A percentile compares a stretch with the other conserved stretches of the same genome.
Evolutionary conservation across 2,329 filamentous ascomycete species (phyloP).

Genomic region (Podosphaera leucotricha): DNA sequence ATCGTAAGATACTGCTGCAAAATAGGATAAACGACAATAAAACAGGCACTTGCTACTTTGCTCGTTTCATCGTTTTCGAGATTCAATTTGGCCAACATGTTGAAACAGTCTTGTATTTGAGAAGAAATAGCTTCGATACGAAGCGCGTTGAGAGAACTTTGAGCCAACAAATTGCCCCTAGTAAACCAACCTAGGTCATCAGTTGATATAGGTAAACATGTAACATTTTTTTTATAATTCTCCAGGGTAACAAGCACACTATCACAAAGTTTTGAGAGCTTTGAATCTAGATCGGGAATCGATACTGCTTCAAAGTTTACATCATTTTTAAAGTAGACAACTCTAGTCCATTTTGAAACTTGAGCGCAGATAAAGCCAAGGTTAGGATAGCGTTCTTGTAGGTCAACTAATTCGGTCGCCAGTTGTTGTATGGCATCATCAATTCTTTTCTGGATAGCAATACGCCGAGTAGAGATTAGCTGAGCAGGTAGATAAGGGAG

Average conservation of each 20-base stretch:
- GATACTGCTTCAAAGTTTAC: background rate
- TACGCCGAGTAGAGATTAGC: conserved; percentile 22
- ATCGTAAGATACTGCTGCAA: conserved; percentile 47
- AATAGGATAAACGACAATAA: conserved; percentile 43
- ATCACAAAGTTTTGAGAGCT: conserved; percentile 43
- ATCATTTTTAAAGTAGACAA: conserved; percentile 6
- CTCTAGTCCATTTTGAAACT: conserved; percentile 37
- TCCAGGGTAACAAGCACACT: conserved; percentile 61
- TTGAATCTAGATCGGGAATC: conserved; percentile 26
- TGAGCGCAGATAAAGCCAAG: conserved; percentile 42
- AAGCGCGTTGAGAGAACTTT: conserved; percentile 11
- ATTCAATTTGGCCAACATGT: conserved; percentile 22
- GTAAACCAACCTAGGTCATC: conserved; percentile 42
- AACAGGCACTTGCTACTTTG: conserved; percentile 28
- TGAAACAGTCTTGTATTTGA: conserved; percentile 21
- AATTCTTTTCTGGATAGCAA: conserved; percentile 7
- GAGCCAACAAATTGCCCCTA: conserved; percentile 13
- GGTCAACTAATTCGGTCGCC: conserved; percentile 17
- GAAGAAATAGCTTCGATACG: conserved; percentile 10
- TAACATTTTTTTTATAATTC: conserved; percentile 33
- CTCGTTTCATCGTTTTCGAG: conserved; percentile 20
- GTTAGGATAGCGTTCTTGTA: conserved; percentile 27
- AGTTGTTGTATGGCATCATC: conserved; percentile 6
- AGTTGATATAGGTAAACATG: conserved; percentile 29
- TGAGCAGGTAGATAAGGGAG: conserved; percentile 26